phyloP scores from a whole-genome alignment of 371 early-diverging fungal genomes.

The Smittium culicis region DNA sequence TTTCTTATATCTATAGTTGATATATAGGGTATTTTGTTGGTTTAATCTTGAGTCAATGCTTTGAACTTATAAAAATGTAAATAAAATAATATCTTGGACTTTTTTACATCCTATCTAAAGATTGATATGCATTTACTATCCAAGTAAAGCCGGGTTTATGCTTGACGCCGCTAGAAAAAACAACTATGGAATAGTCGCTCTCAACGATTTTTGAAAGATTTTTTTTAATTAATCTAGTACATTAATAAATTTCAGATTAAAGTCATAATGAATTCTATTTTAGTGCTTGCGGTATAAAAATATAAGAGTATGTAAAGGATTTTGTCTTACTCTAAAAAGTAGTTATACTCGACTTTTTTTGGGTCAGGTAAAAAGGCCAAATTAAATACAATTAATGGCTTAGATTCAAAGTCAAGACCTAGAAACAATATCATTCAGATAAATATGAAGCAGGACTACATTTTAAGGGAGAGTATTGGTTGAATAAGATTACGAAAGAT shows the following conservation, averaged over 20 bases:
- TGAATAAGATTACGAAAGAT: not conserved
- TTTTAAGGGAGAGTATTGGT: too few species aligned
- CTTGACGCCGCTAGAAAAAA: conserved; percentile 68
- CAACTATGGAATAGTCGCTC: conserved; percentile 66
- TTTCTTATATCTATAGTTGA: conserved; percentile 83
- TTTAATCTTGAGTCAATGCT: too few species aligned
- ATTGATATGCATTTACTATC: conserved; percentile 67
- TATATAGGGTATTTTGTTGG: too few species aligned
- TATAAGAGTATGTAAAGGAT: conserved; percentile 6
- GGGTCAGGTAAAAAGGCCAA: conserved; percentile 72
- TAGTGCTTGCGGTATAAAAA: conserved; percentile 30
- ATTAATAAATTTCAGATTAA: not conserved
- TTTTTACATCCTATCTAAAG: conserved; percentile 41
- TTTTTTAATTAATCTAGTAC: conserved; percentile 13
- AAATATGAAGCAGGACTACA: too few species aligned
- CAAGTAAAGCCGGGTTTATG: conserved; percentile 71
- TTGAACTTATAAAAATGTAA: too few species aligned
- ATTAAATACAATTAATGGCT: conserved; percentile 65
- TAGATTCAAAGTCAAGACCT: conserved; percentile 65
- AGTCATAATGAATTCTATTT: conserved; percentile 32
- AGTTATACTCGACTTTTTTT: conserved; percentile 55
- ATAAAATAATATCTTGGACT: too few species aligned
- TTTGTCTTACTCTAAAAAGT: conserved; percentile 34
- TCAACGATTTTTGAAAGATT: conserved; percentile 46
- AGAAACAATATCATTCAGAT: conserved; percentile 24